Percentiles rank a stretch among this genome's conserved stretches.
Evolutionary conservation across 192 early-diverging fungal species (phyloP).

Genomic region (Rhizoclosmatium sp.): DNA sequence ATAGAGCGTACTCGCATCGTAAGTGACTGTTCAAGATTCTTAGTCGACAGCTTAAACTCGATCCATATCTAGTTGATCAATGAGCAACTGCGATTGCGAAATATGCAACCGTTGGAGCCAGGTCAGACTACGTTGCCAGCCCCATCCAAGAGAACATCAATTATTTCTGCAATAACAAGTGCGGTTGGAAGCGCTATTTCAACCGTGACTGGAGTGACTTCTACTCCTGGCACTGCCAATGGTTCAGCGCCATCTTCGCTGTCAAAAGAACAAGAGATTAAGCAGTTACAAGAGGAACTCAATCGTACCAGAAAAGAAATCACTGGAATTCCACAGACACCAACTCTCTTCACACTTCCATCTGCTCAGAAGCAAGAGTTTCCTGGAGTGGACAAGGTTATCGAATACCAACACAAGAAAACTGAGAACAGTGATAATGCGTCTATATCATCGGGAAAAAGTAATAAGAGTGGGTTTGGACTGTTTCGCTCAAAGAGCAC

Average conservation of each 20-base stretch:
- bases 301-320: background rate
- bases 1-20: slow-evolving; percentile 23
- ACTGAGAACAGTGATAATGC: background rate
- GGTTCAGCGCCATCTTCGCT: background rate
- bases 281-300: slow-evolving; percentile 6
- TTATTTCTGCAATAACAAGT: slow-evolving; percentile 4
- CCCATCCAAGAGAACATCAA: background rate
- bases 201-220: background rate
- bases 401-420: background rate
- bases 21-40: background rate
- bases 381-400: slow-evolving; percentile 6
- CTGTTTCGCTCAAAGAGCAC: background rate
- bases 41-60: too few relatives aligned
- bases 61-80: slow-evolving; percentile 1
- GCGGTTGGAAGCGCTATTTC: background rate
- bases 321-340: background rate
- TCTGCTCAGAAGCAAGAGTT: background rate
- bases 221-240: background rate
- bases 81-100: slow-evolving; percentile 18
- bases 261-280: background rate
- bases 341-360: background rate
- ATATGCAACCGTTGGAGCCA: slow-evolving; percentile 4
- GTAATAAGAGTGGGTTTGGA: slow-evolving; percentile 10
- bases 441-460: slow-evolving; percentile 15
- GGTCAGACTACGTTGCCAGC: slow-evolving; percentile 10